A percentile compares a stretch with the other conserved stretches of the same genome.
These are phyloP conservation scores for Willaertia magna DNA, from an alignment of 208 protist genomes.

Conservation along the genomic window DNA sequence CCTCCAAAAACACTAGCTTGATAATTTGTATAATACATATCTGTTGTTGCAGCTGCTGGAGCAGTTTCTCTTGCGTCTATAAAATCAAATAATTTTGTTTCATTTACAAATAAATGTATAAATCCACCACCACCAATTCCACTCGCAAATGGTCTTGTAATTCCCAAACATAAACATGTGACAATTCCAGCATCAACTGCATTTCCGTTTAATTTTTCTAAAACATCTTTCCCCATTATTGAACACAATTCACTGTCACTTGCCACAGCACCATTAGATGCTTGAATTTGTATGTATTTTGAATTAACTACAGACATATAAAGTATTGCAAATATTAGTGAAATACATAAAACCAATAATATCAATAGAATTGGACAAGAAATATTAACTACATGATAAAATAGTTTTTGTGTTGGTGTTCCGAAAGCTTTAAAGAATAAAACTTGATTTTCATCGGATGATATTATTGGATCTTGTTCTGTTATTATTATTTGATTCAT, in stretches of 20 bases:
- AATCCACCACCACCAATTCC: slow-evolving; percentile 40
- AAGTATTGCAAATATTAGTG: neutral
- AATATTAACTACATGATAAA: neutral
- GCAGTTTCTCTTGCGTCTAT: slow-evolving; percentile 27
- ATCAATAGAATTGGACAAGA: neutral
- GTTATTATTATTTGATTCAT: no score
- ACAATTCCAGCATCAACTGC: slow-evolving; percentile 34
- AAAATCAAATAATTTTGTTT: slow-evolving; percentile 8
- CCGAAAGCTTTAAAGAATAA: neutral
- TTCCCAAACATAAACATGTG: slow-evolving; percentile 27
- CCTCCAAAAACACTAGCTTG: slow-evolving; percentile 11
- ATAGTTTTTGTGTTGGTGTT: neutral
- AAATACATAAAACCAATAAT: neutral
- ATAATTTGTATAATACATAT: slow-evolving; percentile 23
- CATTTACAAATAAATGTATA: neutral
- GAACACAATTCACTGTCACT: slow-evolving; percentile 23
- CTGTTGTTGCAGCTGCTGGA: neutral
- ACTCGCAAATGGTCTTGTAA: slow-evolving; percentile 20
- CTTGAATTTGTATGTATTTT: neutral
- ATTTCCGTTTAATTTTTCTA: slow-evolving; percentile 24
- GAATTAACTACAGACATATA: neutral
- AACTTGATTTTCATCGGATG: no score
- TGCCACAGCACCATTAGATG: slow-evolving; percentile 18
- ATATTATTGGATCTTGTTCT: neutral
- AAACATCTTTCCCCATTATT: slow-evolving; percentile 7